Percentiles rank a stretch among this genome's conserved stretches.
Evolutionary conservation across 495 filamentous ascomycete species (phyloP).

Genomic region (Penicillium fimorum): DNA sequence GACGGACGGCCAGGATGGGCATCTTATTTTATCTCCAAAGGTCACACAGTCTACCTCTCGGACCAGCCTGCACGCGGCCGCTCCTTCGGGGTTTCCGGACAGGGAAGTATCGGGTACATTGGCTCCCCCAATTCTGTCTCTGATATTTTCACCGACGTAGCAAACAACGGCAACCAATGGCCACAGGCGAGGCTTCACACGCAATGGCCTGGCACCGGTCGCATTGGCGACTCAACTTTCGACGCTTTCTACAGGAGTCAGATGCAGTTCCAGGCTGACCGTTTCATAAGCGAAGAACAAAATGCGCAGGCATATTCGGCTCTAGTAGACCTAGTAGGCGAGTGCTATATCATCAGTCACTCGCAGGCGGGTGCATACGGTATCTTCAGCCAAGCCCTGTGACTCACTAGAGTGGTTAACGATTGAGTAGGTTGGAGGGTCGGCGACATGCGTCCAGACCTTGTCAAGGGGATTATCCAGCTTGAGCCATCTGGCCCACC

Average conservation of each 20-base stretch:
- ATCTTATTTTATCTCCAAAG: constrained; percentile 46
- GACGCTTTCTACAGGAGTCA: constrained; percentile 40
- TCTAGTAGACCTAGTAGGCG: constrained; percentile 34
- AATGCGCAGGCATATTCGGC: constrained; percentile 24
- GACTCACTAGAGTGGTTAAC: neutral
- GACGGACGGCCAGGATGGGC: constrained; percentile 53
- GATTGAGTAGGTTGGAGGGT: constrained; percentile 21
- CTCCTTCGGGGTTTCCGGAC: constrained; percentile 16
- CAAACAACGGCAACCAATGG: constrained; percentile 36
- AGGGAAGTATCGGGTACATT: constrained; percentile 6
- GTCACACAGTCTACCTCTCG: constrained; percentile 46
- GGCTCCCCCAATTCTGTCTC: constrained; percentile 28
- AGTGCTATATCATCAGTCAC: constrained; percentile 31
- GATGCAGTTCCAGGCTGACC: constrained; percentile 27
- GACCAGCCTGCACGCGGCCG: constrained; percentile 45
- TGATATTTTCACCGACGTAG: constrained; percentile 38
- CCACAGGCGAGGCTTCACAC: constrained; percentile 46
- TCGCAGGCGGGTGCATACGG: constrained; percentile 30
- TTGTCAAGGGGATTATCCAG: constrained; percentile 30
- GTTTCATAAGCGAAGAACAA: constrained; percentile 21
- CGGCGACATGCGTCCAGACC: constrained; percentile 27
- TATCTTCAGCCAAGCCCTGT: neutral
- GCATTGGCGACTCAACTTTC: constrained; percentile 49
- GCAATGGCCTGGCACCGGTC: constrained; percentile 56
- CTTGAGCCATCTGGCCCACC: constrained; percentile 32